Evolutionary conservation across 495 filamentous ascomycete genomes (phyloP), one percentile per base, ranked within the genome.

Genomic region (Penicillium nucicola): DNA sequence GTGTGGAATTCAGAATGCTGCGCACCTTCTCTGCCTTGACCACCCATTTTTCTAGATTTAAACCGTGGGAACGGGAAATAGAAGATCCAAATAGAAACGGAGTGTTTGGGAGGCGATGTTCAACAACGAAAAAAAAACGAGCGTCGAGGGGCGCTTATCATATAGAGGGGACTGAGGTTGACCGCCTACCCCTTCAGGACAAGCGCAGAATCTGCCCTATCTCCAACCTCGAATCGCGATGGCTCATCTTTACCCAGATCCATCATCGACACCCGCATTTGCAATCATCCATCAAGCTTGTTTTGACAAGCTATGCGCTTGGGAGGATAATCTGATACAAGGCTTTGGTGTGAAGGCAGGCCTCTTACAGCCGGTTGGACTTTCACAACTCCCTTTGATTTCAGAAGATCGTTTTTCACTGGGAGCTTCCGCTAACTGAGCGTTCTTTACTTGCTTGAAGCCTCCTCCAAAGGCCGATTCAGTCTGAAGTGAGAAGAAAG

Each of bases 1-100:
- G n/a, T n/a, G n/a, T 35, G 12, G 30, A 2, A 34, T 23, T 5
- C 3, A 7, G 18, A 37, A 23, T 18, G 10, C 20, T 17, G 33
- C 61, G 35, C 61, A 83, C 83, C 84, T 72, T 84, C 83, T 83
- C 84, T 81, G 67, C 81, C 80, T 66, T 76, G 71, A 48, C 84
- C 84, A 71, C 84, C 84, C 84, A 87, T 87, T 48, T 60, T 75
- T 50, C 25, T 33, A 11, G 30, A 25, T 23, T 17, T 45, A 42
- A 37, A 56, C 40, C 30, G 50, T 31, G 35, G 19, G 25, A 36
- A 41, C 32, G 34, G 33, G 48, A 52, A 53, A 42, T 32, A 36
- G 35, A 52, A 53, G 20, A 63, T 13, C 12, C 18, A 47, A 33
- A 40, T 53, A 25, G 15, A 45, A 37, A 50, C 33, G 43, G 35